Percentiles rank a stretch among this genome's conserved stretches.
Evolutionary conservation across 2,329 filamentous ascomycete genomes (phyloP).

Genomic region (Chaetothyriales sp.): DNA sequence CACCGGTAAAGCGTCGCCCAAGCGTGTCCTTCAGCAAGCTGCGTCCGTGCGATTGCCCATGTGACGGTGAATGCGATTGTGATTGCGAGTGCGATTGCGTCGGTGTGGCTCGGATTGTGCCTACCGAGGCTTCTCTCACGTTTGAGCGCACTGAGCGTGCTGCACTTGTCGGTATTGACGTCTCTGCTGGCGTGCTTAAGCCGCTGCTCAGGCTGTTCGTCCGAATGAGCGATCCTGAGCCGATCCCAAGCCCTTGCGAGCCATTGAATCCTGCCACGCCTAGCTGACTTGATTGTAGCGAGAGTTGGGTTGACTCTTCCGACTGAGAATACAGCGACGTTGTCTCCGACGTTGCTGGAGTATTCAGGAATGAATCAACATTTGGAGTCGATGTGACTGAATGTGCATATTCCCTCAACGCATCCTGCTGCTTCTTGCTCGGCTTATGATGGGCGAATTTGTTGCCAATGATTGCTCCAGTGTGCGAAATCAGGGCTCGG

Average conservation of each 20-base stretch:
- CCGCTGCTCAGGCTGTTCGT: constrained; percentile 8
- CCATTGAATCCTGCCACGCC: background rate
- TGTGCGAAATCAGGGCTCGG: constrained; percentile 84
- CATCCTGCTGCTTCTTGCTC: constrained; percentile 59
- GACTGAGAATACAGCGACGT: constrained; percentile 16
- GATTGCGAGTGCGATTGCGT: too few species aligned
- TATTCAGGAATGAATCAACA: constrained; percentile 19
- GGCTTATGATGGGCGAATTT: constrained; percentile 86
- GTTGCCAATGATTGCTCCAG: constrained; percentile 91
- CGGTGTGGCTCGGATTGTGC: background rate
- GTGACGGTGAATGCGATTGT: constrained; percentile 1
- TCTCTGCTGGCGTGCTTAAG: background rate
- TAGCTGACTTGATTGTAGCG: constrained; percentile 11
- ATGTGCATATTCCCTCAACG: constrained; percentile 70
- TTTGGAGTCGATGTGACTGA: constrained; percentile 50
- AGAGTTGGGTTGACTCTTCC: constrained; percentile 13
- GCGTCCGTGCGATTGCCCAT: constrained; percentile 1
- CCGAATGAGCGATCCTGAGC: constrained; percentile 4
- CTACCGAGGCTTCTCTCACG: constrained; percentile 3
- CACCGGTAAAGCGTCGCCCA: constrained; percentile 11
- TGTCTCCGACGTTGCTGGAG: constrained; percentile 14
- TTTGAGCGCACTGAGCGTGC: constrained; percentile 1
- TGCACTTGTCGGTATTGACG: background rate
- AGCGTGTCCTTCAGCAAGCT: constrained; percentile 15
- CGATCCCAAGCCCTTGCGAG: constrained; percentile 6